Conservation (phyloP, 192 early-diverging fungal genomes). For the Chytriomyces sp. region DNA sequence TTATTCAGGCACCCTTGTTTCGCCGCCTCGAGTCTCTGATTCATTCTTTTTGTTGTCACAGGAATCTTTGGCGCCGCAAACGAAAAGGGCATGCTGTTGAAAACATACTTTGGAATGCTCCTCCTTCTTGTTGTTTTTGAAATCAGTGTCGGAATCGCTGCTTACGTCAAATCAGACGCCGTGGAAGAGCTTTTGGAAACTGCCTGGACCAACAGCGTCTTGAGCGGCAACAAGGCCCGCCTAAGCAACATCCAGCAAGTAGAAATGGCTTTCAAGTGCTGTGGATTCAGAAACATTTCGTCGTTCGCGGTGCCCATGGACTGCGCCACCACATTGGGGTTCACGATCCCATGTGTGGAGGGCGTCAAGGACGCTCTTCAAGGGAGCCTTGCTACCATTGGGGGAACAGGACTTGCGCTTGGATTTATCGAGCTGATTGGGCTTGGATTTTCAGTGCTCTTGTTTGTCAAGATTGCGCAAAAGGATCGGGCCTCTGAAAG, state of each 20-base stretch:
- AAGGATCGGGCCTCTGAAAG: slow-evolving; percentile 50
- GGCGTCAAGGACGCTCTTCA: slow-evolving; percentile 37
- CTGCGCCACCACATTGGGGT: slow-evolving; percentile 33
- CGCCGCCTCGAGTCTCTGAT: background rate
- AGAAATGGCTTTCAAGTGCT: slow-evolving; percentile 49
- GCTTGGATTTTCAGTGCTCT: slow-evolving; percentile 49
- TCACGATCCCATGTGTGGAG: slow-evolving; percentile 35
- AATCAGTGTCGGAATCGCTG: slow-evolving; percentile 56
- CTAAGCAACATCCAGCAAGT: slow-evolving; percentile 30
- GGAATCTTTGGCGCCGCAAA: slow-evolving; percentile 62
- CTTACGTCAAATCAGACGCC: slow-evolving; percentile 53
- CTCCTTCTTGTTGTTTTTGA: slow-evolving; percentile 59
- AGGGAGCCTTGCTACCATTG: slow-evolving; percentile 51
- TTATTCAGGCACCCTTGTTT: background rate
- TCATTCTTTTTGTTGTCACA: background rate
- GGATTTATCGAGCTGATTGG: slow-evolving; percentile 61
- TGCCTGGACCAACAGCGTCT: slow-evolving; percentile 72
- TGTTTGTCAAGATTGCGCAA: slow-evolving; percentile 58
- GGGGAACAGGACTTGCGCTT: slow-evolving; percentile 57
- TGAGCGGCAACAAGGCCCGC: background rate
- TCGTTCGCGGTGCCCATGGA: slow-evolving; percentile 43
- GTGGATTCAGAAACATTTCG: slow-evolving; percentile 47
- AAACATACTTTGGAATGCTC: slow-evolving; percentile 63
- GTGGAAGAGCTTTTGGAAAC: slow-evolving; percentile 72
- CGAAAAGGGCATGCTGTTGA: slow-evolving; percentile 67